These are phyloP conservation scores for Aspergillus mulundensis DNA, from an alignment of 495 filamentous ascomycete genomes.

Conservation along the genomic window DNA sequence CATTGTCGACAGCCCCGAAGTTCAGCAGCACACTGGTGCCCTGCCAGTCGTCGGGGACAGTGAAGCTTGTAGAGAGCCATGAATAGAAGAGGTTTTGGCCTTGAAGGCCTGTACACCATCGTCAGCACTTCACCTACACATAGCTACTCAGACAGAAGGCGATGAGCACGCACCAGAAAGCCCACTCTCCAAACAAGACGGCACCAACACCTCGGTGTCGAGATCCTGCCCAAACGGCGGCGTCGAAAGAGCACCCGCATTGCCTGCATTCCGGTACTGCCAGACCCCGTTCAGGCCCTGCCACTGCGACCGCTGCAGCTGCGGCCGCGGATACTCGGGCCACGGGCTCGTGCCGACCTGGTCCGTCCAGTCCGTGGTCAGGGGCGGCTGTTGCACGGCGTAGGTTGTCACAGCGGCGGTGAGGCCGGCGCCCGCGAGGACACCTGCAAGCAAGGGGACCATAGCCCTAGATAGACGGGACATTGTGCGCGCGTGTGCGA, in stretches of 20 bases:
- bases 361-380: constrained; percentile 60
- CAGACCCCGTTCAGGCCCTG: constrained; percentile 63
- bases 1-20: constrained; percentile 66
- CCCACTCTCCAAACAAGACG: constrained; percentile 61
- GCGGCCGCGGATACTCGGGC: constrained; percentile 64
- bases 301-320: constrained; percentile 55
- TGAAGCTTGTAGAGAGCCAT: constrained; percentile 58
- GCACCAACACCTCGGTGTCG: constrained; percentile 51
- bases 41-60: constrained; percentile 46
- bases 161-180: constrained; percentile 37
- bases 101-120: constrained; percentile 45
- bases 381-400: constrained; percentile 35
- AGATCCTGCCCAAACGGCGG: constrained; percentile 43
- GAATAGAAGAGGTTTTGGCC: constrained; percentile 45
- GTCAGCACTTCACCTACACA: not conserved
- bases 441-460: not conserved
- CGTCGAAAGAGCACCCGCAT: constrained; percentile 32
- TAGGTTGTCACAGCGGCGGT: constrained; percentile 17
- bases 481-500: too few relatives aligned
- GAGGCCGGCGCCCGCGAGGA: not conserved
- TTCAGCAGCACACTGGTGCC: constrained; percentile 51
- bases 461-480: not conserved
- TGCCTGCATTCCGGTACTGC: constrained; percentile 51
- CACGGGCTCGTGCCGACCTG: constrained; percentile 59
- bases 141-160: not conserved